These are phyloP conservation scores for Lithohypha guttulata DNA, from an alignment of 2,329 filamentous ascomycete genomes.

Conservation along the genomic window DNA sequence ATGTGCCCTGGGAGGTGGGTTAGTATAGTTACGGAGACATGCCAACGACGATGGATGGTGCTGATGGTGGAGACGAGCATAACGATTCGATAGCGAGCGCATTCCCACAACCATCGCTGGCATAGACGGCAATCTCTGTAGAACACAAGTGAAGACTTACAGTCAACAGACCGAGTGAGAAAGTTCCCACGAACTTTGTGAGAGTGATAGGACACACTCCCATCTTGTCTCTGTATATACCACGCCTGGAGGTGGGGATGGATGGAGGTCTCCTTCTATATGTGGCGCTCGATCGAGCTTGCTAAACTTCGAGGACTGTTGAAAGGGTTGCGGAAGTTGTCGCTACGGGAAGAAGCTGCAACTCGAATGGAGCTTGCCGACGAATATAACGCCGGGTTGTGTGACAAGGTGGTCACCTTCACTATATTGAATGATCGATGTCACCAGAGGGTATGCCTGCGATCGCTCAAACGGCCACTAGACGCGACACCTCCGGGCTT, in stretches of 20 bases:
- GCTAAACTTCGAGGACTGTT: too few relatives aligned
- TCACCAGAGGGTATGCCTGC: constrained; percentile 3
- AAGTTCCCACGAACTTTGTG: constrained; percentile 86
- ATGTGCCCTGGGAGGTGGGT: constrained; percentile 57
- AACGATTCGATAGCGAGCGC: too few relatives aligned
- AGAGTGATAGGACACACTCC: constrained; percentile 53
- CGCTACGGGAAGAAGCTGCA: too few relatives aligned
- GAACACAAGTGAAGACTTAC: constrained; percentile 42
- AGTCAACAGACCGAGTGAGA: constrained; percentile 77
- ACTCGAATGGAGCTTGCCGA: too few relatives aligned
- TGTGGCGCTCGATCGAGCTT: constrained; percentile 3
- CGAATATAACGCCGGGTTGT: too few relatives aligned
- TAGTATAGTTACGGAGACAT: not conserved
- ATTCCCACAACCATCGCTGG: not conserved
- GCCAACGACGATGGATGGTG: not conserved
- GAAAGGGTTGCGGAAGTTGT: too few relatives aligned
- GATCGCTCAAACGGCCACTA: not conserved
- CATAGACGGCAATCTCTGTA: not conserved
- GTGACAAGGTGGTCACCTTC: too few relatives aligned
- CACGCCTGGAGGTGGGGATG: not conserved
- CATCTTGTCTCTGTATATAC: constrained; percentile 11
- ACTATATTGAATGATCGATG: too few relatives aligned
- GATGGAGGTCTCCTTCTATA: not conserved
- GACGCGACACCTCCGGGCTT: too few relatives aligned
- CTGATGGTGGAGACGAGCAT: too few relatives aligned